Conservation (phyloP, 192 early-diverging fungal species). For the Coemansia sp. region DNA sequence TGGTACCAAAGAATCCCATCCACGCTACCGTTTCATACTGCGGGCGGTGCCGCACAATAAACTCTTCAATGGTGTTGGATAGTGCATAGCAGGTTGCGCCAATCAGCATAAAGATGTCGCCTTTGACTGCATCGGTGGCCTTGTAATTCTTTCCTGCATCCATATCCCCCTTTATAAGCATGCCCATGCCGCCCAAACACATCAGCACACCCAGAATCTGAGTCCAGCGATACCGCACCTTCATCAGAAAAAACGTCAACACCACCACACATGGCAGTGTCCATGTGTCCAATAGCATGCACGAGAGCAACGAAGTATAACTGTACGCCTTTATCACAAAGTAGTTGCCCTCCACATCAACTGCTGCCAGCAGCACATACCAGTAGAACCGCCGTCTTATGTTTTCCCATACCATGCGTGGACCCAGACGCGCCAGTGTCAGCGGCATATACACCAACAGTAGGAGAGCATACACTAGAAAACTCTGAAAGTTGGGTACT, state of each 20-base stretch:
- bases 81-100: constrained; percentile 75
- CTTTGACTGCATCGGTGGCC: constrained; percentile 60
- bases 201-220: constrained; percentile 72
- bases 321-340: constrained; percentile 75
- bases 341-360: constrained; percentile 82
- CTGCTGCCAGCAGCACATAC: constrained; percentile 63
- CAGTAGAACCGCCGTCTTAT: constrained; percentile 46
- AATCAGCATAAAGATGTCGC: constrained; percentile 70
- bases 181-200: constrained; percentile 66
- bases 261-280: constrained; percentile 71
- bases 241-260: constrained; percentile 65
- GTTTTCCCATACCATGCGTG: constrained; percentile 40
- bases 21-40: constrained; percentile 75
- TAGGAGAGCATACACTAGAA: constrained; percentile 63
- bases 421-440: constrained; percentile 43
- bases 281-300: constrained; percentile 79
- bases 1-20: constrained; percentile 69
- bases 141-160: constrained; percentile 59
- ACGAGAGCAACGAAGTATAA: constrained; percentile 74
- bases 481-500: constrained; percentile 70
- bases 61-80: constrained; percentile 72
- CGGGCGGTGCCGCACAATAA: constrained; percentile 67
- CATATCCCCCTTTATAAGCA: constrained; percentile 67
- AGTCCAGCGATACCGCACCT: constrained; percentile 61
- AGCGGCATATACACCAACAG: constrained; percentile 54